These are phyloP conservation scores for Nymphaea colorata DNA, from an alignment of 164 flowering plant species.

Conservation along the genomic window DNA sequence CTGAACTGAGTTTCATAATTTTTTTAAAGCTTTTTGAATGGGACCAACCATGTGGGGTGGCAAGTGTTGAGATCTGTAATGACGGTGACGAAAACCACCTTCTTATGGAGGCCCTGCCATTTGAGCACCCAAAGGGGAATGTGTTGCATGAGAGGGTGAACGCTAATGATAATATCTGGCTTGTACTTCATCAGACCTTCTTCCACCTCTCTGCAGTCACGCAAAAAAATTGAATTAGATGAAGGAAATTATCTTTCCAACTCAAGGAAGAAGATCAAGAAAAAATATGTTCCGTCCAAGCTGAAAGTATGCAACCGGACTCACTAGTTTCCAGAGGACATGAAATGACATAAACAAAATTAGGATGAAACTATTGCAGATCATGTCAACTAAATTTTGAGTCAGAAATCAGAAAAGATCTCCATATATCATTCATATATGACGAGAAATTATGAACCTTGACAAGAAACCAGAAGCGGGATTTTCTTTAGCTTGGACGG, in stretches of 20 bases:
- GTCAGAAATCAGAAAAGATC: neutral
- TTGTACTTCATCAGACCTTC: conserved; percentile 98
- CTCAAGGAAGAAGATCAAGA: neutral
- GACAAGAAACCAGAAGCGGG: neutral
- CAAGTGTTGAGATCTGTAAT: conserved; percentile 91
- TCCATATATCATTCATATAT: no score
- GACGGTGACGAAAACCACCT: conserved; percentile 83
- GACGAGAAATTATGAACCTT: neutral
- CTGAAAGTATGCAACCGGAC: neutral
- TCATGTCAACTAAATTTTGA: neutral
- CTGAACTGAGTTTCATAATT: neutral
- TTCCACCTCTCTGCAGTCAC: conserved; percentile 66
- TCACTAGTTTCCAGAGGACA: no score
- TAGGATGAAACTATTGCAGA: no score
- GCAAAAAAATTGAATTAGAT: conserved; percentile 1
- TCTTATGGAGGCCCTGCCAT: conserved; percentile 89
- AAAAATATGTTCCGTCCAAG: neutral
- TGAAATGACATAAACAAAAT: no score
- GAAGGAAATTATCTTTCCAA: conserved; percentile 5
- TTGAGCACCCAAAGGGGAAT: conserved; percentile 91
- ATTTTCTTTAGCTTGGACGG: neutral
- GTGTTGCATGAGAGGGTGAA: conserved; percentile 97
- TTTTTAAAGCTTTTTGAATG: neutral
- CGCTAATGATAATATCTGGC: conserved; percentile 94
- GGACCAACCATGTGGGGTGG: conserved; percentile 80